Conservation (phyloP, 75 land plant genomes). For the Picea sitchensis region DNA sequence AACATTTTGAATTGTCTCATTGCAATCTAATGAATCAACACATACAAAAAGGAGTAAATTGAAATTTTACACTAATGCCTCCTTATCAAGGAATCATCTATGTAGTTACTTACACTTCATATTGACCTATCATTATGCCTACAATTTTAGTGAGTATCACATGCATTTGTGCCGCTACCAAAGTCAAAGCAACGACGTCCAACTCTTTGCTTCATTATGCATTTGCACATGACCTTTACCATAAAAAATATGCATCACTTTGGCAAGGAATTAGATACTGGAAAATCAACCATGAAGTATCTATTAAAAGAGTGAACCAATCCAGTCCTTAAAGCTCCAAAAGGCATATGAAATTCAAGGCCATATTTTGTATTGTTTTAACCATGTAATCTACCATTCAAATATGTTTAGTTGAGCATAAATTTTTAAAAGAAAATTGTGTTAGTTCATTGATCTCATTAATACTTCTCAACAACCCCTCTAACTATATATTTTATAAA, state of each 20-base stretch:
- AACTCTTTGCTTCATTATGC: neutral
- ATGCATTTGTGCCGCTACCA: neutral
- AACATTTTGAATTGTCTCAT: too few relatives aligned
- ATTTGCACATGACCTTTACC: neutral
- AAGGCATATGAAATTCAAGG: neutral
- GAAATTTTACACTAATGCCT: neutral
- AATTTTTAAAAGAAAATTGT: too few relatives aligned
- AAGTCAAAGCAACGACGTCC: neutral
- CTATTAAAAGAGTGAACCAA: too few relatives aligned
- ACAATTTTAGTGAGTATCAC: neutral
- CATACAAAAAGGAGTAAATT: neutral
- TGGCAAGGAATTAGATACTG: neutral
- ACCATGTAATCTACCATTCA: too few relatives aligned
- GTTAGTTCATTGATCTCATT: too few relatives aligned
- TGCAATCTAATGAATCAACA: neutral
- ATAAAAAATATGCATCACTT: neutral
- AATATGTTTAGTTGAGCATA: too few relatives aligned
- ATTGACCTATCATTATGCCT: neutral
- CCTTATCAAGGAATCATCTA: neutral
- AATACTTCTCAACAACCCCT: too few relatives aligned
- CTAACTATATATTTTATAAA: too few relatives aligned
- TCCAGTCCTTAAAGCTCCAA: neutral
- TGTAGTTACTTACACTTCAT: neutral
- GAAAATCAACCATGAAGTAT: neutral
- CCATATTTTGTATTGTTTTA: neutral